Evolutionary conservation across 495 filamentous ascomycete species (phyloP), one percentile per base, ranked within the genome.

Genomic region (Amniculicola lignicola): DNA sequence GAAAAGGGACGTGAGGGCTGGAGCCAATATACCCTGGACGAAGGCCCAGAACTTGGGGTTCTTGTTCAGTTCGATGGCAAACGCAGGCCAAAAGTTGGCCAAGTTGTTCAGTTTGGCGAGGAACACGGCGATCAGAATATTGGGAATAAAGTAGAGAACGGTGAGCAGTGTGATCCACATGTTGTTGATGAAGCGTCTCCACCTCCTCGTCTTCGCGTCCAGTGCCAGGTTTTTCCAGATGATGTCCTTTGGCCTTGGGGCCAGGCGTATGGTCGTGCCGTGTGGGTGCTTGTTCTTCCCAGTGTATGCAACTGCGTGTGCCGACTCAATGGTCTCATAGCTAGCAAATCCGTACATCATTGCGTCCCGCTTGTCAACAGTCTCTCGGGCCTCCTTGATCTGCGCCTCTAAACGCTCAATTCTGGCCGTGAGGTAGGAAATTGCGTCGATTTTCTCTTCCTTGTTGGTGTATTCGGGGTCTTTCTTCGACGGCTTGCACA

Each of bases 271-370:
- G 0, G 78, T 87, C 0, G 90, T 87, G 2, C 91, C 91, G 40
- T 88, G 78, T 3, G 87, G 88, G 57, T 87, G 84, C 72, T 90
- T 94, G 18, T 83, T 86, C 48, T 84, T 84, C 22, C 86, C 78
- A 10, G 82, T 79, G 72, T 86, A 92, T 11, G 92, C 93, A 57
- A 95, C 88, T 6, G 82, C 81, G 67, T 98, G 93, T 2, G 94
- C 90, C 39, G 92, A 86, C 29, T 83, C 79, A 45, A 97, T 95
- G 44, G 80, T 84, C 25, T 90, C 83, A 73, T 90, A 97, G 56
- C 89, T 95, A 7, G 93, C 90, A 70, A 98, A 98, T 0, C 93
- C 93, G 69, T 88, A 98, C 0, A 88, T 80, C 79, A 94, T 86
- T 24, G 90, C 82, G 63, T 90, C 86, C 27, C 91, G 82, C 66